A percentile compares a stretch with the other conserved stretches of the same genome.
phyloP scores from a whole-genome alignment of 2,329 filamentous ascomycete species.

The Myriangium duriaei region DNA sequence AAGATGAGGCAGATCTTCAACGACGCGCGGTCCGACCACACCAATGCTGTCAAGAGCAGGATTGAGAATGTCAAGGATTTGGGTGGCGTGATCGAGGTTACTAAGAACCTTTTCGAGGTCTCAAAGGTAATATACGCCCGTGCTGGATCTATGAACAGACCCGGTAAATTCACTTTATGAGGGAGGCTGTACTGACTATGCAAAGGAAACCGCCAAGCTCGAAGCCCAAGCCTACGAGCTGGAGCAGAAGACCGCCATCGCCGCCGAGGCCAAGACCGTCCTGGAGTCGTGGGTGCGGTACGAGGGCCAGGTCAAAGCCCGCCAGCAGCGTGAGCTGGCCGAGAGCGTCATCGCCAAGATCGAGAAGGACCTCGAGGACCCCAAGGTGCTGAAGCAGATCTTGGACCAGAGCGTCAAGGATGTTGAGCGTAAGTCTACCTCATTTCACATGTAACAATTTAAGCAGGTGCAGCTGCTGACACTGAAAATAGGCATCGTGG shows the following conservation, averaged over 20 bases:
- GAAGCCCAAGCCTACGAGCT: conserved; percentile 95
- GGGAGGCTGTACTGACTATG: conserved; percentile 7
- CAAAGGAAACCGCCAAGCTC: conserved; percentile 85
- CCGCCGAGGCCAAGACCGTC: conserved; percentile 83
- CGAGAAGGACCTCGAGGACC: conserved; percentile 96
- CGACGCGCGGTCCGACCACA: conserved; percentile 86
- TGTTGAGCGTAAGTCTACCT: conserved; percentile 75
- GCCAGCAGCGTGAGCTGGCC: conserved; percentile 93
- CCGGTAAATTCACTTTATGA: not conserved
- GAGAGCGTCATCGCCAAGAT: conserved; percentile 93
- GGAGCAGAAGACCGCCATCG: conserved; percentile 88
- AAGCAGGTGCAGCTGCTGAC: too few species aligned
- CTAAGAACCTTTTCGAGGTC: conserved; percentile 92
- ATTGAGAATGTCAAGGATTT: conserved; percentile 94
- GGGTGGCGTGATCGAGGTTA: conserved; percentile 85
- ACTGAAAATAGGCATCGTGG: not conserved
- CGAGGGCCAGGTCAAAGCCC: conserved; percentile 96
- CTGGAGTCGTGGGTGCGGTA: conserved; percentile 98
- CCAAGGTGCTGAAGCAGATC: conserved; percentile 93
- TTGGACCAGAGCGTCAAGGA: conserved; percentile 92
- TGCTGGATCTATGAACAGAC: too few species aligned
- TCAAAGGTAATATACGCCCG: conserved; percentile 66
- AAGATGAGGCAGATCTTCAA: conserved; percentile 96
- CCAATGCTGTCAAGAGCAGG: conserved; percentile 82
- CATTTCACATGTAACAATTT: too few species aligned